Conservation (phyloP, 192 early-diverging fungal species). For the Funneliformis geosporum region DNA sequence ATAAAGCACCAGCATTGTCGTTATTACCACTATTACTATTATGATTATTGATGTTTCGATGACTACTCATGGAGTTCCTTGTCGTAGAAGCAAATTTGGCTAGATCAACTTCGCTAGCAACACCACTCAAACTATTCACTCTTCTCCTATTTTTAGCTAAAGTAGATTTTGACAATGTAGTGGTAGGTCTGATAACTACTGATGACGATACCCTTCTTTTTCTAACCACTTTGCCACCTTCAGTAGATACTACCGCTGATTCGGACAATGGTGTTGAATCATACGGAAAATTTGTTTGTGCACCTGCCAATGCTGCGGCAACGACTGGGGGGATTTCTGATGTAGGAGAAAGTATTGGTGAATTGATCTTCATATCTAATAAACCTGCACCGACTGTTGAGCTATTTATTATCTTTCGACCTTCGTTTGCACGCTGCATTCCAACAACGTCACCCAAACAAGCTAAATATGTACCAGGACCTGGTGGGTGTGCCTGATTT, state of each 20-base stretch:
- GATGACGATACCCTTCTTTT: conserved; percentile 48
- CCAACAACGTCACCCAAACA: conserved; percentile 79
- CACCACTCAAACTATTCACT: conserved; percentile 55
- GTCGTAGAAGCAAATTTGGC: conserved; percentile 38
- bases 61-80: conserved; percentile 22
- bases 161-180: conserved; percentile 27
- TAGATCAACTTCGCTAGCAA: conserved; percentile 41
- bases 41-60: conserved; percentile 3
- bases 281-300: conserved; percentile 26
- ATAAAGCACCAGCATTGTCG: conserved; percentile 48
- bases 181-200: conserved; percentile 39
- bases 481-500: conserved; percentile 43
- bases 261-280: conserved; percentile 30
- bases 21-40: background rate
- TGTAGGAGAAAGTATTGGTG: conserved; percentile 37
- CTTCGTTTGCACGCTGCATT: conserved; percentile 62
- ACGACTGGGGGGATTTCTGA: conserved; percentile 12
- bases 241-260: conserved; percentile 35
- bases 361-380: conserved; percentile 24
- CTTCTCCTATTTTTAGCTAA: conserved; percentile 47
- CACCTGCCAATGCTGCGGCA: conserved; percentile 33
- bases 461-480: conserved; percentile 64
- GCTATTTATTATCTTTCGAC: conserved; percentile 47
- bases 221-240: conserved; percentile 36
- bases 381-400: conserved; percentile 13